Base-by-base conservation (phyloP, 2,329 filamentous ascomycete species). In the Myriosclerotinia curreyana region DNA sequence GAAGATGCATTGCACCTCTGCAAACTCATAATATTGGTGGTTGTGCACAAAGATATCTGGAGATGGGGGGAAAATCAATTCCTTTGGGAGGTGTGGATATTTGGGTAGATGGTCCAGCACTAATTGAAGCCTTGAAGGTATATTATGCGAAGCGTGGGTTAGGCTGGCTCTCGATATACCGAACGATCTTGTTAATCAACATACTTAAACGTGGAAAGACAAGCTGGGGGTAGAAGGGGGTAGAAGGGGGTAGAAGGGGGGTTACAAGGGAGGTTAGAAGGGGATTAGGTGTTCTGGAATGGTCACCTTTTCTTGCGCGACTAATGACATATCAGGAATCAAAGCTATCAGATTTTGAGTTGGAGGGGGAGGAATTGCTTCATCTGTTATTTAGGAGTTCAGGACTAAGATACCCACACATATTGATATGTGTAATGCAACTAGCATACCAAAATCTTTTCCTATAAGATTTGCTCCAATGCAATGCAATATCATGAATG, bases 271-370 rank as follows among this genome's bases (percentile, higher is more conserved):
- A n/a, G n/a, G n/a, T n/a, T n/a, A n/a, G n/a, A n/a, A n/a, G n/a
- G n/a, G n/a, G n/a, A n/a, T n/a, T n/a, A n/a, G n/a, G 25, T 38
- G n/a, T 40, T 28, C 14, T 20, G 36, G 20, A 31, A 38, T 38
- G 3, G 36, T 38, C 36, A 38, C 9, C 8, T 38, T 14, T 38
- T 12, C 36, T 11, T 38, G 12, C 36, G 9, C 28, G 28, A 31
- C 28, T 31, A 31, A 8, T 8, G 52, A 36, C 4, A 48, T 46
- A 8, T 36, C 28, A 48, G 28, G 55, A 58, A 48, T 36, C 22
- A 34, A 59, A 62, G 48, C 15, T 64, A 20, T 62, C 20, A 67
- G 65, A 67, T 20, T 12, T 31, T 22, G 25, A 54, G 3, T 58
- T 14, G 20, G 14, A 48, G 36, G 42, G 50, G 55, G 55, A 25